Evolutionary conservation across 257 asterid genomes (phyloP).

Genomic region (Solanum lycopersicoides): DNA sequence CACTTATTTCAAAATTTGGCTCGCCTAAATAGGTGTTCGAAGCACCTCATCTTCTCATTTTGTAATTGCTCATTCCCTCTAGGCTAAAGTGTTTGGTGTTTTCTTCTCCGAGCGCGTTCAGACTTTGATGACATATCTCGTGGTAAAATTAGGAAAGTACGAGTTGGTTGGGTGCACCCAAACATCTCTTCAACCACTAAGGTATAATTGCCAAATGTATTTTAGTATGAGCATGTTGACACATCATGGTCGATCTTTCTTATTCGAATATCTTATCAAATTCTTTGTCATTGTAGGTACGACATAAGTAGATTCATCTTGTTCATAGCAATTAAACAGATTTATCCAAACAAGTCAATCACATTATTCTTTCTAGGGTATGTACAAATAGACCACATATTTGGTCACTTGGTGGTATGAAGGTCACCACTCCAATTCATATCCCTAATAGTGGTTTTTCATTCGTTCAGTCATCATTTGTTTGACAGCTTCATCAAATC

Average conservation of each 20-base stretch:
- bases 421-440: no score
- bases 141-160: background rate
- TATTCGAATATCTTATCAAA: background rate
- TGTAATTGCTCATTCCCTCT: no score
- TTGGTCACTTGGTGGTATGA: no score
- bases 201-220: background rate
- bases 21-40: background rate
- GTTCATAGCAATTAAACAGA: background rate
- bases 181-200: background rate
- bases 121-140: background rate
- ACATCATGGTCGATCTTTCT: background rate
- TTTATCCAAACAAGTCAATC: background rate
- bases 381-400: background rate
- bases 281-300: background rate
- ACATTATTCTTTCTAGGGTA: no score
- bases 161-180: background rate
- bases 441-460: no score
- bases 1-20: background rate
- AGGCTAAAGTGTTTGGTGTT: background rate
- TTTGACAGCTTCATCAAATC: no score
- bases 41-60: background rate
- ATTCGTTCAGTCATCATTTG: no score
- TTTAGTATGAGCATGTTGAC: background rate
- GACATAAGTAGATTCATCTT: background rate
- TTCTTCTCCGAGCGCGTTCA: background rate